These are phyloP conservation scores for Cercospora brassicicola DNA, from an alignment of 2,329 filamentous ascomycete species.

Conservation along the genomic window DNA sequence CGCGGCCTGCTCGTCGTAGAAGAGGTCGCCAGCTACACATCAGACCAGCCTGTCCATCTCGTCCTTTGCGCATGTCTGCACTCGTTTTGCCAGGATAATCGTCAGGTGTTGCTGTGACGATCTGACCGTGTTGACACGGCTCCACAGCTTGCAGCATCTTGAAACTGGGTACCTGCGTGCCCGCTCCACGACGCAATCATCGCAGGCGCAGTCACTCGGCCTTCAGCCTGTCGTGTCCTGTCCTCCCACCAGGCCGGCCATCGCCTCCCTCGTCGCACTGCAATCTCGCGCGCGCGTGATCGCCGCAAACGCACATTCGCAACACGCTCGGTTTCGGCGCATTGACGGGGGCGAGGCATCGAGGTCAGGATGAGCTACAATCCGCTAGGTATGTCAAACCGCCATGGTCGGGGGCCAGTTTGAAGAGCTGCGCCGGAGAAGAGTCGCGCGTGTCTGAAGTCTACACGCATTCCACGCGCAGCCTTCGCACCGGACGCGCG, in stretches of 20 bases:
- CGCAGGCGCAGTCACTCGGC: constrained; percentile 15
- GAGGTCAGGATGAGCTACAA: constrained; percentile 30
- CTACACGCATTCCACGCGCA: constrained; percentile 25
- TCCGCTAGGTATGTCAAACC: constrained; percentile 27
- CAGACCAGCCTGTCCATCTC: not conserved
- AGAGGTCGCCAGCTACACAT: not conserved
- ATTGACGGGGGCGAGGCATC: not conserved
- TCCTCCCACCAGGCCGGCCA: not conserved
- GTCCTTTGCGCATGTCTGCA: not conserved
- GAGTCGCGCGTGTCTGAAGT: constrained; percentile 1
- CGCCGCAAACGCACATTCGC: not conserved
- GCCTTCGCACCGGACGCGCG: constrained; percentile 2
- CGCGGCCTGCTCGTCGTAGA: not conserved
- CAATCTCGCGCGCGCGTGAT: constrained; percentile 6
- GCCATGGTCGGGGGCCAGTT: constrained; percentile 17
- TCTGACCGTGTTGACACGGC: constrained; percentile 2
- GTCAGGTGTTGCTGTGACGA: constrained; percentile 10
- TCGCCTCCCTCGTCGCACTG: not conserved
- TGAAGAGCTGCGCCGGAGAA: constrained; percentile 10
- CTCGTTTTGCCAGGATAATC: not conserved
- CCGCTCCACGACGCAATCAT: constrained; percentile 20
- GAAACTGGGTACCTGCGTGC: constrained; percentile 10
- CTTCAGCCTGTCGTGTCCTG: not conserved
- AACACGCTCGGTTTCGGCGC: constrained; percentile 9
- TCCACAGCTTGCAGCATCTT: constrained; percentile 4